Evolutionary conservation across 495 filamentous ascomycete genomes (phyloP).

Genomic region (Pseudevernia furfuracea): DNA sequence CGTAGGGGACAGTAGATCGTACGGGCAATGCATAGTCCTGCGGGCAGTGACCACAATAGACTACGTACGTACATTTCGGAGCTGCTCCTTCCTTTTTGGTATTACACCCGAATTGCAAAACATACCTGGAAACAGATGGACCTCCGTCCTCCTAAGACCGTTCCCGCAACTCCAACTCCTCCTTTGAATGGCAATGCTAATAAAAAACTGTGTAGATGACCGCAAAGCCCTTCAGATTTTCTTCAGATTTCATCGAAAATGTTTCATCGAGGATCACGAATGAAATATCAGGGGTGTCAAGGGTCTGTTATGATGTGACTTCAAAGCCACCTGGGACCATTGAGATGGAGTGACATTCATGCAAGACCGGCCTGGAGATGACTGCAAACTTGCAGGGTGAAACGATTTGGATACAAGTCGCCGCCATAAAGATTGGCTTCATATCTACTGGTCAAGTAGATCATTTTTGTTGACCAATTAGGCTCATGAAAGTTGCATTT

Average conservation of each 20-base stretch:
- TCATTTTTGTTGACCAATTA: background rate
- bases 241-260: background rate
- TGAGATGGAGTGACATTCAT: conserved; percentile 19
- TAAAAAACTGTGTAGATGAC: too few relatives aligned
- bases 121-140: too few relatives aligned
- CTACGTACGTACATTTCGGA: too few relatives aligned
- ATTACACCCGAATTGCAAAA: too few relatives aligned
- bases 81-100: too few relatives aligned
- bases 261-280: conserved; percentile 58
- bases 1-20: conserved; percentile 52
- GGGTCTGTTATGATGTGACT: conserved; percentile 50
- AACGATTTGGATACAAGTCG: background rate
- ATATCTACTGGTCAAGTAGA: background rate
- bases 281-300: conserved; percentile 67
- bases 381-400: background rate
- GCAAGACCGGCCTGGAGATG: background rate
- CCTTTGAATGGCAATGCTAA: too few relatives aligned
- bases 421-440: background rate
- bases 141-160: too few relatives aligned
- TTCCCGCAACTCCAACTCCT: too few relatives aligned
- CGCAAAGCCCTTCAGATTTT: conserved; percentile 31
- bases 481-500: background rate
- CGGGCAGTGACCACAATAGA: conserved; percentile 39
- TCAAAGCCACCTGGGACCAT: conserved; percentile 25
- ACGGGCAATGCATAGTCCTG: background rate